Conservation (phyloP, 2,329 filamentous ascomycete genomes). For the Elsinoe necatrix region DNA sequence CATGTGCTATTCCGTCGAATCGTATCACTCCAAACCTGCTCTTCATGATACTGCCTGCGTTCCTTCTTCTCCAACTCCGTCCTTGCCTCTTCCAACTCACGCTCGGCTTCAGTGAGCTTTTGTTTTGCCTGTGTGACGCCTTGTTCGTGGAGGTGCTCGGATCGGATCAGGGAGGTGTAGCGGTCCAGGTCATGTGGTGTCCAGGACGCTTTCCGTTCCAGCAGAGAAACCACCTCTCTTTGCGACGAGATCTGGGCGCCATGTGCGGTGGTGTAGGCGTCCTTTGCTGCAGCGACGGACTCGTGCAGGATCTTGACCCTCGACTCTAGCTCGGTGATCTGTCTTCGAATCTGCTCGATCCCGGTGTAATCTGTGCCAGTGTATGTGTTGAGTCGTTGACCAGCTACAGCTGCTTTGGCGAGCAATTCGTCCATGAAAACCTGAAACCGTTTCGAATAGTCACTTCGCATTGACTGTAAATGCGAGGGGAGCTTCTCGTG, state of each 20-base stretch:
- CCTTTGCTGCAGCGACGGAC: constrained; percentile 62
- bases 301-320: constrained; percentile 52
- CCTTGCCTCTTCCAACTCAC: constrained; percentile 67
- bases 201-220: constrained; percentile 93
- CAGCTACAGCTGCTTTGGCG: constrained; percentile 72
- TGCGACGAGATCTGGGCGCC: constrained; percentile 77
- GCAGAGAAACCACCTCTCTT: constrained; percentile 86
- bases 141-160: constrained; percentile 87
- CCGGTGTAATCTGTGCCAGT: constrained; percentile 79
- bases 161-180: constrained; percentile 85
- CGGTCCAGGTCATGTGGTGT: constrained; percentile 77
- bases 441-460: constrained; percentile 54
- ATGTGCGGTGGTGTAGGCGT: constrained; percentile 74
- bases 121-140: constrained; percentile 66
- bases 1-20: constrained; percentile 94
- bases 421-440: constrained; percentile 83
- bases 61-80: constrained; percentile 73
- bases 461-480: constrained; percentile 45
- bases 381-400: constrained; percentile 82
- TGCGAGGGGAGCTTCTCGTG: constrained; percentile 45
- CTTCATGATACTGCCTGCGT: constrained; percentile 88
- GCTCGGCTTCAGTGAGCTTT: constrained; percentile 65
- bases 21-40: constrained; percentile 98
- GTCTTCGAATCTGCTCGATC: constrained; percentile 75
- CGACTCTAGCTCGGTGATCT: constrained; percentile 61